Base-by-base conservation (phyloP, 352 stramenopile genomes). In the Thraustotheca clavata region DNA sequence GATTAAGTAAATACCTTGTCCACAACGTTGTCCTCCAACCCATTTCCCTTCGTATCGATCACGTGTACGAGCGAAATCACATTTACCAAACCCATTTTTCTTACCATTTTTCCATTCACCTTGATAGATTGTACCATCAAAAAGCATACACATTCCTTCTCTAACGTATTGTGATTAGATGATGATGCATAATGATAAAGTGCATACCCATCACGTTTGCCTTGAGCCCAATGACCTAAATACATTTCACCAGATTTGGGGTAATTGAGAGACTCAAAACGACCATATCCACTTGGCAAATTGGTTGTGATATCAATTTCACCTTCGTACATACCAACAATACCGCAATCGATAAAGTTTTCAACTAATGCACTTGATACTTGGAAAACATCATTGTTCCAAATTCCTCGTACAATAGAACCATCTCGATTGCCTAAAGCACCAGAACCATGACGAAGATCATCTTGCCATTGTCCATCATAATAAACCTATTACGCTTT, bases 71-170 rank as follows among this genome's bases (percentile, higher is more conserved):
- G 68, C 72, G 46, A 87, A 89, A 11, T 71, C 49, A 36, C 80
- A 90, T 20, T 65, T 70, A 9, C 88, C 87, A 55, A 92, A 91
- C 35, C 88, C 87, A 59, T 96, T 94, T 31, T 83, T 77, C 39
- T 87, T 85, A 39, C 85, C 80, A 36, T 86, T 91, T 39, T 79
- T 76, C 83, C 84, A 96, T 55, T 94, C 83, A 29, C 88, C 88
- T 4, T 67, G 73, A 65, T 92, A 96, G 20, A 80, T 77, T 6
- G 83, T 93, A n/a, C 87, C 83, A 59, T 96, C 88, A 0, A 68
- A 67, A 3, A 83, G 66, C 12, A 76, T 89, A 7, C 49, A 67
- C 11, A 78, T 68, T 3, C 79, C 80, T 18, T 83, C n/a, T 9
- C 60, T 60, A 60, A 12, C n/a, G n/a, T n/a, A n/a, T n/a, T n/a